phyloP scores from a whole-genome alignment of 2,329 filamentous ascomycete species.

The Botryotinia narcissicola region DNA sequence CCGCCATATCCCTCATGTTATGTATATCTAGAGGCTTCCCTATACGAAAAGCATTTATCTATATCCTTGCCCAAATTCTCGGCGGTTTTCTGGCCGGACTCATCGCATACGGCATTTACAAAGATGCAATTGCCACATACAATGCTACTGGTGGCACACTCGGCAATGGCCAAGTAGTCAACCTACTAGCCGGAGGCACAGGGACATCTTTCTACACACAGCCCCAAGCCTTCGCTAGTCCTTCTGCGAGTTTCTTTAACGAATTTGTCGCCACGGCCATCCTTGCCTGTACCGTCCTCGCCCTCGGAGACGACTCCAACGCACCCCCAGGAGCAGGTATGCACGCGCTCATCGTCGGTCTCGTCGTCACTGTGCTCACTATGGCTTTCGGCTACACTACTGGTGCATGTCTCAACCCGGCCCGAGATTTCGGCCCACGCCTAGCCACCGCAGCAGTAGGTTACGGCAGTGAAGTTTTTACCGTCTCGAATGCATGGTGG shows the following conservation, averaged over 20 bases:
- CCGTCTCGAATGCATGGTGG: conserved; percentile 39
- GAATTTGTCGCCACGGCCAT: conserved; percentile 47
- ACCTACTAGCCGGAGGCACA: conserved; percentile 3
- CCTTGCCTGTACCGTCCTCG: conserved; percentile 44
- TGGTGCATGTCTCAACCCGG: conserved; percentile 48
- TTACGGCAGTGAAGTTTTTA: conserved; percentile 44
- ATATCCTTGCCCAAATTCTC: conserved; percentile 51
- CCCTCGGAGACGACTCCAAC: conserved; percentile 47
- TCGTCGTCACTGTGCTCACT: conserved; percentile 41
- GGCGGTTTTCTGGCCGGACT: conserved; percentile 50
- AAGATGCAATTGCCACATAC: conserved; percentile 22
- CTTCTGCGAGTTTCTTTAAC: conserved; percentile 45
- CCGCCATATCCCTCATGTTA: conserved; percentile 44
- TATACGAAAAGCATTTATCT: conserved; percentile 48
- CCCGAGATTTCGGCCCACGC: conserved; percentile 50
- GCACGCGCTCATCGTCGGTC: conserved; percentile 49
- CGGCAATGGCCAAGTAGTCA: background rate
- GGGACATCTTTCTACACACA: conserved; percentile 17
- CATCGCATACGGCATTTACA: conserved; percentile 42
- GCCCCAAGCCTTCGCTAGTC: conserved; percentile 24
- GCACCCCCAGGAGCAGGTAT: conserved; percentile 50
- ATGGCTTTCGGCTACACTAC: conserved; percentile 48
- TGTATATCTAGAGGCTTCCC: conserved; percentile 53
- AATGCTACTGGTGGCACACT: conserved; percentile 8
- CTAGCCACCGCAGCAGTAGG: conserved; percentile 46